Evolutionary conservation across 176 grass and related monocot genomes (phyloP), one percentile per base, ranked within the genome.

Genomic region (Pharus latifolius): DNA sequence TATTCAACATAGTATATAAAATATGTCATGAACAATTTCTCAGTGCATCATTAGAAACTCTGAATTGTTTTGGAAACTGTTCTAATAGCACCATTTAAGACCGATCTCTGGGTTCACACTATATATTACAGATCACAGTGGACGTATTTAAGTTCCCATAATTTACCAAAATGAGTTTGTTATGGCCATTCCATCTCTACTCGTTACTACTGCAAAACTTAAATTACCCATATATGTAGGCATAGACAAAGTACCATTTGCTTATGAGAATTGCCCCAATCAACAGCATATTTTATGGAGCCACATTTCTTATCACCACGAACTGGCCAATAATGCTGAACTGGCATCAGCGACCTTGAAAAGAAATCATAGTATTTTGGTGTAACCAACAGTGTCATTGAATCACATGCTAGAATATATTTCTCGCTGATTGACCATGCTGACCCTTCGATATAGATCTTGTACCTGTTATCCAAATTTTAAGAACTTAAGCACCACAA

Each of bases 351-450:
- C 19, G 79, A 86, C 31, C 90, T 87, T 15, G 84, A 80, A 80
- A 86, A 99, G 82, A 99, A 99, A 62, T 99, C 95, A 55, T 91
- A 86, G 63, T 84, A 99, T 56, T 63, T 91, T 15, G 90, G 82
- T 33, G 73, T 91, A 65, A 94, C 69, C 53, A 99, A 40, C 43
- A 99, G 33, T 55, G 87, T 79, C 81, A 88, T 71, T 6, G 90
- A 99, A 85, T 99, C 79, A 41, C 95, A 99, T 73, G 87, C 90
- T 61, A 99, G 63, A 76, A 94, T 99, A 68, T 99, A 99, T 52
- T 91, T 99, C 72, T 91, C 67, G 78, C 95, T 99, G 48, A 99
- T 78, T 7, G 95, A 99, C 87, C 90, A 99, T n/a, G 90, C 90
- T 16, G 73, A 73, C 9, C 95, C 95, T 78, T 99, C 95, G 7